These are phyloP conservation scores for Plenodomus biglobosus DNA, from an alignment of 2,329 filamentous ascomycete genomes.

Conservation along the genomic window DNA sequence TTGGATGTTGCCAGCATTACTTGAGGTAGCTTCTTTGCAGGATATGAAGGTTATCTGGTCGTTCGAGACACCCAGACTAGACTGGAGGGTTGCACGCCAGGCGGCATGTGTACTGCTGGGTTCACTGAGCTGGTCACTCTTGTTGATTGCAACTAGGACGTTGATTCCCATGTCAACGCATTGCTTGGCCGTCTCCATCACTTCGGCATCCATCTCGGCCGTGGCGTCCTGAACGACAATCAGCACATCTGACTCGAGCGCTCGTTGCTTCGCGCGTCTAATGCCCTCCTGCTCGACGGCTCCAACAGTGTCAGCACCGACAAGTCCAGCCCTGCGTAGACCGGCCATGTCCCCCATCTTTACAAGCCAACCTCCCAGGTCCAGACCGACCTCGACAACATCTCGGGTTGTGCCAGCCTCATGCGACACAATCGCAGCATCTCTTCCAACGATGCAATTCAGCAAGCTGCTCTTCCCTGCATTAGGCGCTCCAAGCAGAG, in stretches of 20 bases:
- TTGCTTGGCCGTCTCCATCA: conserved; percentile 55
- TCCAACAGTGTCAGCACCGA: conserved; percentile 56
- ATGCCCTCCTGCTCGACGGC: conserved; percentile 88
- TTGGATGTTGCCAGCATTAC: conserved; percentile 67
- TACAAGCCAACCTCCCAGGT: conserved; percentile 86
- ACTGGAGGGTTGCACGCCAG: conserved; percentile 28
- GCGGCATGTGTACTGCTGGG: conserved; percentile 1
- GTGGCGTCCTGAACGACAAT: conserved; percentile 70
- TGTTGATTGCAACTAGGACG: conserved; percentile 64
- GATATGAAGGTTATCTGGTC: conserved; percentile 67
- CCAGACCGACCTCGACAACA: conserved; percentile 87
- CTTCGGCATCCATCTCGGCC: conserved; percentile 66
- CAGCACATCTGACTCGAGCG: conserved; percentile 80
- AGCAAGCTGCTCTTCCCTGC: conserved; percentile 93
- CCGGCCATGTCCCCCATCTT: conserved; percentile 96
- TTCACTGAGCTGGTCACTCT: conserved; percentile 56
- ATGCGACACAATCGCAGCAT: conserved; percentile 91
- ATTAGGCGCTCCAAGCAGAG: conserved; percentile 88
- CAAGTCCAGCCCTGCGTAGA: conserved; percentile 59
- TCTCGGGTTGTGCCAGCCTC: conserved; percentile 94
- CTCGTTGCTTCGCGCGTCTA: conserved; percentile 77
- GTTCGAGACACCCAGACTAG: conserved; percentile 23
- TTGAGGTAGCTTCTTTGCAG: conserved; percentile 61
- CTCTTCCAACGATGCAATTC: conserved; percentile 84
- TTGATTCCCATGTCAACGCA: conserved; percentile 54